phyloP scores from a whole-genome alignment of 106 monocot species.

The Dactylorhiza incarnata region DNA sequence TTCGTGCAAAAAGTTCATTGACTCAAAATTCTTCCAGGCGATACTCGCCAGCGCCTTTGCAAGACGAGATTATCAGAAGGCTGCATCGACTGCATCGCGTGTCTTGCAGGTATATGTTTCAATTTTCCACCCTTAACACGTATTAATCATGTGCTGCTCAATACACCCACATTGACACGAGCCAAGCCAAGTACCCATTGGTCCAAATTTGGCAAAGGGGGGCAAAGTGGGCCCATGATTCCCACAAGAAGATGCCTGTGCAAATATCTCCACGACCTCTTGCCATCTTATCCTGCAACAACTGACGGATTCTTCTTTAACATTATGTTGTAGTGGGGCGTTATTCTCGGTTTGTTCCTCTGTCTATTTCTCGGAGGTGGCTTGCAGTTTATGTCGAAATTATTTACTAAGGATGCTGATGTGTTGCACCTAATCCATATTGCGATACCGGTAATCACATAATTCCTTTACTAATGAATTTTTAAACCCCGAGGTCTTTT shows the following conservation, averaged over 20 bases:
- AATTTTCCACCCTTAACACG: neutral
- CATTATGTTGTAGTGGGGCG: constrained; percentile 26
- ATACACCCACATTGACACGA: neutral
- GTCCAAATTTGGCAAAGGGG: neutral
- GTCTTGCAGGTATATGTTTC: constrained; percentile 50
- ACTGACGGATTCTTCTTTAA: neutral
- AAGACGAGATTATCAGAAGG: constrained; percentile 32
- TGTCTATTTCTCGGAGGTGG: constrained; percentile 49
- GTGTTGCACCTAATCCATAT: constrained; percentile 66
- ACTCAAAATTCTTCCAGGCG: constrained; percentile 29
- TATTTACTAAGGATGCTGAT: constrained; percentile 68
- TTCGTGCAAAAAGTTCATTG: neutral
- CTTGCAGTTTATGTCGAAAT: constrained; percentile 46
- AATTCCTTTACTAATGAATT: neutral
- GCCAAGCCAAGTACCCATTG: neutral
- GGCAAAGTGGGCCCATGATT: neutral
- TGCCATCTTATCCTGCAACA: neutral
- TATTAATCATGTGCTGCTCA: neutral
- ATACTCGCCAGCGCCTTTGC: constrained; percentile 67
- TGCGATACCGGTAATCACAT: constrained; percentile 61
- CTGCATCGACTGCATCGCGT: constrained; percentile 47
- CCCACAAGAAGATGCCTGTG: neutral
- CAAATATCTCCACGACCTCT: neutral
- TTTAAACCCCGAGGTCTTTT: neutral
- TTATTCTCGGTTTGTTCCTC: constrained; percentile 45